Percentiles rank a stretch among this genome's conserved stretches.
Conservation (phyloP, 257 asterid species). For the Plantago elongata region DNA sequence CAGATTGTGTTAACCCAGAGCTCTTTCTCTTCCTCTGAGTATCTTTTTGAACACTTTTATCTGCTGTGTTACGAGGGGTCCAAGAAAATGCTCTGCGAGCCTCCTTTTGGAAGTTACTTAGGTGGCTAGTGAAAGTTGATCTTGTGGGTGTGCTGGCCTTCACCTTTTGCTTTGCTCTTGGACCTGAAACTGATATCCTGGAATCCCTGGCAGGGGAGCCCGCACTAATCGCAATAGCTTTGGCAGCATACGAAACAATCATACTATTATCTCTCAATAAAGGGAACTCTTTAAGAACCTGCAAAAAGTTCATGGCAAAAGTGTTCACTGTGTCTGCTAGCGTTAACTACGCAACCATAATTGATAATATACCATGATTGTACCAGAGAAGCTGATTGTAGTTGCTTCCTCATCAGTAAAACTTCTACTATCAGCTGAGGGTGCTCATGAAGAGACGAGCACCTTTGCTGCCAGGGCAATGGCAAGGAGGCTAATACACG, state of each 20-base stretch:
- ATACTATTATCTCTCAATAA: constrained; percentile 70
- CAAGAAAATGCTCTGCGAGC: constrained; percentile 98
- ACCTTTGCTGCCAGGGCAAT: constrained; percentile 96
- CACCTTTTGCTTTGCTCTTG: constrained; percentile 77
- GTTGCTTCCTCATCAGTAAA: constrained; percentile 94
- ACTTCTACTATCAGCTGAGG: constrained; percentile 95
- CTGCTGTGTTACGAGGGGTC: constrained; percentile 85
- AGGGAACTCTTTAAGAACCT: constrained; percentile 90
- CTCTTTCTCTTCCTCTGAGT: constrained; percentile 85
- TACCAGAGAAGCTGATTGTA: constrained; percentile 96
- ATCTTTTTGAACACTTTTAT: constrained; percentile 70
- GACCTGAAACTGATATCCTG: constrained; percentile 56
- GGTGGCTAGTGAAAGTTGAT: constrained; percentile 79
- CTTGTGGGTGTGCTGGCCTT: constrained; percentile 68
- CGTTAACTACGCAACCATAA: constrained; percentile 10
- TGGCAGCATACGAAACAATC: constrained; percentile 81
- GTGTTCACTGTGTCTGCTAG: constrained; percentile 13
- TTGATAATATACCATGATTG: constrained; percentile 22
- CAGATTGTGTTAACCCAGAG: constrained; percentile 78
- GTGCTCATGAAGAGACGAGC: constrained; percentile 93
- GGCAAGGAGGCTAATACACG: constrained; percentile 93
- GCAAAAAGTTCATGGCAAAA: constrained; percentile 28
- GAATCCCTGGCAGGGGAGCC: constrained; percentile 75
- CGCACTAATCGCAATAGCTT: constrained; percentile 81
- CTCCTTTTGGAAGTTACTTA: constrained; percentile 89